These are phyloP conservation scores for Teratosphaeria zuluensis DNA, from an alignment of 2,329 filamentous ascomycete species.

Conservation along the genomic window DNA sequence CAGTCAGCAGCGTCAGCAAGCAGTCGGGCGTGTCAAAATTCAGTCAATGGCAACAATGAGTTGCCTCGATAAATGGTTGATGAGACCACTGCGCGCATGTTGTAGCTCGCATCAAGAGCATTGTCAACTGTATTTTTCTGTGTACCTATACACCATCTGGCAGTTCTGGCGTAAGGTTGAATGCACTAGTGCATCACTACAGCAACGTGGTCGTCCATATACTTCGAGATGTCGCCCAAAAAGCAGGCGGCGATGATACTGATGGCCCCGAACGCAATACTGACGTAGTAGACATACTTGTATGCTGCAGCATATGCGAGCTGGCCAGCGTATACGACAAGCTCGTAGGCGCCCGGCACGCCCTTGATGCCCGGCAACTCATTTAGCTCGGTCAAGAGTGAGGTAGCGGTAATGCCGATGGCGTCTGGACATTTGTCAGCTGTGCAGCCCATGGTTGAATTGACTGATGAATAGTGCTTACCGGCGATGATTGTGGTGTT, in stretches of 20 bases:
- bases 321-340: conserved; percentile 17
- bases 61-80: too few relatives aligned
- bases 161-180: neutral
- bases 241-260: conserved; percentile 20
- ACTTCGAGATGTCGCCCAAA: conserved; percentile 25
- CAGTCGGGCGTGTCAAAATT: too few relatives aligned
- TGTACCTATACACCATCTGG: neutral
- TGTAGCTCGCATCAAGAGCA: neutral
- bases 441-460: neutral
- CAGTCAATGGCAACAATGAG: too few relatives aligned
- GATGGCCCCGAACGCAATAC: conserved; percentile 21
- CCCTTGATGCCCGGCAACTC: conserved; percentile 44
- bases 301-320: conserved; percentile 22
- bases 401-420: conserved; percentile 45
- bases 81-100: too few relatives aligned
- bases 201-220: conserved; percentile 38
- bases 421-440: conserved; percentile 25
- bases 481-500: conserved; percentile 32
- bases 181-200: conserved; percentile 7
- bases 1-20: too few relatives aligned
- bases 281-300: conserved; percentile 20
- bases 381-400: conserved; percentile 41
- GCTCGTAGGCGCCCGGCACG: conserved; percentile 29
- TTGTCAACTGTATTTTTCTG: neutral
- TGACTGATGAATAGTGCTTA: neutral